Base-by-base conservation (phyloP, 2,329 filamentous ascomycete species). In the Ramularia collo-cygni region DNA sequence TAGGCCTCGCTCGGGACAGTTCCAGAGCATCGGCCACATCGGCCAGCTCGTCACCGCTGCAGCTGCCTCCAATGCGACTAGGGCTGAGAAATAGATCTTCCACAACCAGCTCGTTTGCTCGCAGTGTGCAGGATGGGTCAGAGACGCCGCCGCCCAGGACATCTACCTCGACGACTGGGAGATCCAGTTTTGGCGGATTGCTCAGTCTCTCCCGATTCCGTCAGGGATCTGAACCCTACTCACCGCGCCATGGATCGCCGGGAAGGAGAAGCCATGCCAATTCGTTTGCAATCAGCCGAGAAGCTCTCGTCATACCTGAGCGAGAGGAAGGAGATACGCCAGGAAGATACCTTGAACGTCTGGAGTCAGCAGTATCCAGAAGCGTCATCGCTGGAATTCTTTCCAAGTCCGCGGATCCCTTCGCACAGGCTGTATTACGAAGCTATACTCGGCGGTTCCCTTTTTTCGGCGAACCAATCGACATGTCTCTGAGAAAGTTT, bases 391-490 rank as follows among this genome's bases (percentile, higher is more conserved):
- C 88, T 10, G 85, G 83, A 33, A 79, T 86, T 12, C 67, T 98
- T 17, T 90, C 87, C 13, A 94, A 93, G 58, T 85, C 80, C n/a
- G 77, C 77, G 2, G 90, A 98, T 54, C 67, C 80, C 0, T 98
- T 96, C 61, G 85, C 81, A 33, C 77, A 81, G 43, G 79, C 85
- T 1, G 88, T 94, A 3, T 65, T 98, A 40, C 79, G 90, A 44
- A 95, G 90, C 58, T 96, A 95, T 58, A 96, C 96, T 83, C 80
- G 90, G 38, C 83, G 83, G 14, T 96, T 96, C 63, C 80, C 82
- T 37, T 96, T 96, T 66, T 96, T 95, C 56, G 89, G 87, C 18
- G 90, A 96, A 54, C 92, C 92, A 0, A 90, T 98, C 70, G 92
- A 98, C 60, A 96, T 98, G 88, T 85, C 90, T 2, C 81, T 96